Evolutionary conservation across 371 early-diverging fungal genomes (phyloP), one percentile per base, ranked within the genome.

Genomic region (Rhizomucor pusillus): DNA sequence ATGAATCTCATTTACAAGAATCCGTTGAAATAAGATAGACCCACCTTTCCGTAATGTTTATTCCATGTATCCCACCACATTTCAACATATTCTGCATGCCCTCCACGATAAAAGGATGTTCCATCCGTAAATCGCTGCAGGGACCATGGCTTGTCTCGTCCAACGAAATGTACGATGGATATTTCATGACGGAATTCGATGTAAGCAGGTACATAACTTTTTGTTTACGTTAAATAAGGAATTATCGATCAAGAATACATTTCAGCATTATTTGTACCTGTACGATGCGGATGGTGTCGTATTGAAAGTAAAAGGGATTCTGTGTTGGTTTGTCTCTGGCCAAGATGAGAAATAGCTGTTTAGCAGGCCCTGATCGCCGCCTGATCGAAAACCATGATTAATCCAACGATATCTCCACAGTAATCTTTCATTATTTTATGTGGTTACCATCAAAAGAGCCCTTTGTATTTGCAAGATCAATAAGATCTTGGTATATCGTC

Each of bases 321-420:
- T 75, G 47, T 84, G 81, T 29, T 63, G 72, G 12, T 85, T 52
- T 24, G 73, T 52, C 10, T 76, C 71, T 14, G 89, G 68, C 98
- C 98, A 97, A 29, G 80, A 68, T 9, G 69, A 62, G 67, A 96
- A 96, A 63, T 87, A 94, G 18, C 80, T 76, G 69, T 97, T 97
- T 39, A 97, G 77, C 46, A 97, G 63, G 1, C 98, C 98, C 69
- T 97, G 98, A 67, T 97, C 98, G 48, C 93, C 97, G 56, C 96
- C 96, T 90, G 16, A n/a, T 33, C 53, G 7, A 14, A 1, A 23
- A 3, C 25, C 47, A 25, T 24, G 23, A 18, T 23, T n/a, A 49
- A 60, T 19, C 35, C 16, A 33, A 51, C 34, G 29, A 45, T n/a
- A 34, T 13, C 6, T 4, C 19, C 20, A 9, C 47, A 20, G 19